These are phyloP conservation scores for Ilyonectria mors-panacis DNA, from an alignment of 2,329 filamentous ascomycete genomes.

Conservation along the genomic window DNA sequence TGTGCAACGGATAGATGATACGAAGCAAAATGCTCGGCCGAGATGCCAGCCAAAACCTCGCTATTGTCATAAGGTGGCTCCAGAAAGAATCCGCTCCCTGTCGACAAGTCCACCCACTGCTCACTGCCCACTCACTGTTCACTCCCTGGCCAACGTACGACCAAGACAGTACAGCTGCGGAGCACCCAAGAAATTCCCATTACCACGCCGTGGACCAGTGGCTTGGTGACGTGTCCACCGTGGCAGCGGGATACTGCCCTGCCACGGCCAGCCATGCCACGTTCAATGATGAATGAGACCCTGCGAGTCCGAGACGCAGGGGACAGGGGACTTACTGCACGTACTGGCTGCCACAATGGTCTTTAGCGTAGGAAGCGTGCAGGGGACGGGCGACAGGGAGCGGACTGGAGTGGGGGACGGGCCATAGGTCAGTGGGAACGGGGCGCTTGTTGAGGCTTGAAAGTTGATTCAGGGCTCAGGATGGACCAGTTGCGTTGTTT, in stretches of 20 bases:
- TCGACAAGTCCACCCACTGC: neutral
- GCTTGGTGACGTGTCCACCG: conserved; percentile 27
- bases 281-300: neutral
- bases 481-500: too few relatives aligned
- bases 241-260: neutral
- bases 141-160: conserved; percentile 20
- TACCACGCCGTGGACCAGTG: conserved; percentile 1
- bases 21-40: too few relatives aligned
- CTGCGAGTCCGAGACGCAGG: neutral
- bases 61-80: conserved; percentile 34
- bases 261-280: neutral
- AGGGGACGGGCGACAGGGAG: neutral
- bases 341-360: neutral
- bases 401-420: too few relatives aligned
- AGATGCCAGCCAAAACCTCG: conserved; percentile 7
- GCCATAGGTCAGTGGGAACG: neutral
- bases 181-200: neutral
- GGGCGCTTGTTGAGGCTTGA: neutral
- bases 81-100: neutral
- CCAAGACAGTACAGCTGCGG: neutral
- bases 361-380: neutral
- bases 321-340: neutral
- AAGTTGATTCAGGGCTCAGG: too few relatives aligned
- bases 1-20: conserved; percentile 4
- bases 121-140: neutral